These are phyloP conservation scores for Mycena albidolilacea DNA, from an alignment of 768 basidiomycete species.

Conservation along the genomic window DNA sequence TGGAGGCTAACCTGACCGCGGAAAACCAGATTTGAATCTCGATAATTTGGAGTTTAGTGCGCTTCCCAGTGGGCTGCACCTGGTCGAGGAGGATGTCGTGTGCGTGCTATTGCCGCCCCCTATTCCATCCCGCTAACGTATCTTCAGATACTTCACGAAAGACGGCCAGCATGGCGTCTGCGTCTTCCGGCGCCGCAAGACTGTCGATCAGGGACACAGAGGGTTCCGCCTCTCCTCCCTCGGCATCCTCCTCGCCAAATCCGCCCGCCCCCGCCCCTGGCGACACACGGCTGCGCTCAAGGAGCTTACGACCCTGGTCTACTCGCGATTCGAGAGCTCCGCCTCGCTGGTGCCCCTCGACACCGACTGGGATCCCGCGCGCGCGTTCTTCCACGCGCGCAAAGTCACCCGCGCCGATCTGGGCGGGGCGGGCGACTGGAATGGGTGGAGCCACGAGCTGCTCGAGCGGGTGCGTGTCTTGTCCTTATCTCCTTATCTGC, in stretches of 20 bases:
- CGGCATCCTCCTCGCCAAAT: conserved; percentile 79
- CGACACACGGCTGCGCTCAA: conserved; percentile 77
- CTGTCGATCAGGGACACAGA: conserved; percentile 80
- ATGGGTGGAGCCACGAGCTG: conserved; percentile 75
- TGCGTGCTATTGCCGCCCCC: conserved; percentile 53
- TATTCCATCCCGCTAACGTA: neutral
- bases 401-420: conserved; percentile 65
- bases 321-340: conserved; percentile 63
- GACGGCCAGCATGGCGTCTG: conserved; percentile 79
- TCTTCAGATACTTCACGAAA: conserved; percentile 78
- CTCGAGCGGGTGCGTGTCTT: conserved; percentile 61
- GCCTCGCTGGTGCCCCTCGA: conserved; percentile 66
- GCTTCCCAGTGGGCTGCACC: conserved; percentile 86
- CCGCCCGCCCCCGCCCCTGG: conserved; percentile 82
- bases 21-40: conserved; percentile 70
- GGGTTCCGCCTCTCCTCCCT: conserved; percentile 87
- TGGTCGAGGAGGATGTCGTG: conserved; percentile 86
- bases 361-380: conserved; percentile 74
- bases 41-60: conserved; percentile 85
- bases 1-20: neutral
- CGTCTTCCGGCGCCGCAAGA: conserved; percentile 78
- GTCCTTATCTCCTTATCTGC: conserved; percentile 12
- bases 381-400: conserved; percentile 76
- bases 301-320: conserved; percentile 68
- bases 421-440: conserved; percentile 73